A percentile compares a stretch with the other conserved stretches of the same genome.
phyloP scores from a whole-genome alignment of 1,139 yeast genomes.

The Suhomyces panamericanus region DNA sequence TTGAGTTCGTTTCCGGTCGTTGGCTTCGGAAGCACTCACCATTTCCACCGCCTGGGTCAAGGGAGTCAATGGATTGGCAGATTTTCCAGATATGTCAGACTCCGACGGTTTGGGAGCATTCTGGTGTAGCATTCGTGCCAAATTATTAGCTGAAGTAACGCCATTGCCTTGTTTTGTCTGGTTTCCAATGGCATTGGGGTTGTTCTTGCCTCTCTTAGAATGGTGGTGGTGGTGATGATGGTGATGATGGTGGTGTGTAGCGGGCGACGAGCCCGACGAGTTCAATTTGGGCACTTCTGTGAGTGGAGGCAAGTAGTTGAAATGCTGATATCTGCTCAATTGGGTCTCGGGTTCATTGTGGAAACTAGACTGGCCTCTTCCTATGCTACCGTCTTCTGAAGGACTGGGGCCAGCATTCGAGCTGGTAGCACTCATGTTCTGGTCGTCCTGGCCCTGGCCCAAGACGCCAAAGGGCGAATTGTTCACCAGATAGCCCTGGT shows the following conservation, averaged over 20 bases:
- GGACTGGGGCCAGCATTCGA: constrained; percentile 8
- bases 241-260: constrained; percentile 30
- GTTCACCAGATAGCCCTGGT: constrained; percentile 7
- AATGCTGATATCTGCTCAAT: constrained; percentile 62
- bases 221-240: constrained; percentile 31
- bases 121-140: constrained; percentile 4
- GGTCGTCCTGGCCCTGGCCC: constrained; percentile 3
- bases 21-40: constrained; percentile 39
- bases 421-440: constrained; percentile 9
- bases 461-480: constrained; percentile 6
- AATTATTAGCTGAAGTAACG: background rate
- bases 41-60: constrained; percentile 46
- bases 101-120: background rate
- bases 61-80: constrained; percentile 36
- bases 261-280: constrained; percentile 47
- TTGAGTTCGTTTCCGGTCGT: constrained; percentile 10
- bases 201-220: constrained; percentile 4
- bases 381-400: constrained; percentile 6
- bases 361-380: constrained; percentile 5
- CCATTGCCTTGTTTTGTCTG: background rate
- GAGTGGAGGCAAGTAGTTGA: constrained; percentile 69
- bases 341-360: constrained; percentile 57
- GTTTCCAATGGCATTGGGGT: constrained; percentile 1
- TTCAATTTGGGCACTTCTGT: constrained; percentile 69
- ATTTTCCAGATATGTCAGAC: constrained; percentile 1